Evolutionary conservation across 495 filamentous ascomycete species (phyloP).

Genomic region (Astrothelium macrocarpum): DNA sequence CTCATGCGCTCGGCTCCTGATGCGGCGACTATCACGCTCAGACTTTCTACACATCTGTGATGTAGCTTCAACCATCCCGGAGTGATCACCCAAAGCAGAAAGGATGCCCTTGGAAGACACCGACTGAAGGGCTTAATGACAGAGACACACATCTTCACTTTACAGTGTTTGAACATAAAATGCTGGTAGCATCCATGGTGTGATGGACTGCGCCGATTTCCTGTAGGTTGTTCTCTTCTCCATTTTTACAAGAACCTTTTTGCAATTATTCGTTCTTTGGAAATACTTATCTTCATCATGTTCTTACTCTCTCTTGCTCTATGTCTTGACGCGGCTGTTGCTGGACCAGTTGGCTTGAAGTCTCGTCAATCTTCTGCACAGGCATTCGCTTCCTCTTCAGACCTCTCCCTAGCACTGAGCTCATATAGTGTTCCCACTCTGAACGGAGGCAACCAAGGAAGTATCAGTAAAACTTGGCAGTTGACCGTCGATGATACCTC

Average conservation of each 20-base stretch:
- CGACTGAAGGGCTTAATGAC: neutral
- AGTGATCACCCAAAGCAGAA: neutral
- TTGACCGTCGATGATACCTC: neutral
- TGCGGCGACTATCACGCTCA: neutral
- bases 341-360: neutral
- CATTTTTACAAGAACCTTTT: no score
- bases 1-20: neutral
- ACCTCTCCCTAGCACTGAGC: neutral
- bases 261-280: no score
- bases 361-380: neutral
- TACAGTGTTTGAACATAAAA: neutral
- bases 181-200: neutral
- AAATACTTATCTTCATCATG: neutral
- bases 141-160: neutral
- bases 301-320: neutral
- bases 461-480: neutral
- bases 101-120: neutral
- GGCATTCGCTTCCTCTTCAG: neutral
- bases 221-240: neutral
- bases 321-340: neutral
- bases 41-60: neutral
- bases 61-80: neutral
- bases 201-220: neutral
- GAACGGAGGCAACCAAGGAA: conserved; percentile 5
- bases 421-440: neutral